Evolutionary conservation across 768 basidiomycete species (phyloP), one percentile per base, ranked within the genome.

Genomic region (Mycena alexandri): DNA sequence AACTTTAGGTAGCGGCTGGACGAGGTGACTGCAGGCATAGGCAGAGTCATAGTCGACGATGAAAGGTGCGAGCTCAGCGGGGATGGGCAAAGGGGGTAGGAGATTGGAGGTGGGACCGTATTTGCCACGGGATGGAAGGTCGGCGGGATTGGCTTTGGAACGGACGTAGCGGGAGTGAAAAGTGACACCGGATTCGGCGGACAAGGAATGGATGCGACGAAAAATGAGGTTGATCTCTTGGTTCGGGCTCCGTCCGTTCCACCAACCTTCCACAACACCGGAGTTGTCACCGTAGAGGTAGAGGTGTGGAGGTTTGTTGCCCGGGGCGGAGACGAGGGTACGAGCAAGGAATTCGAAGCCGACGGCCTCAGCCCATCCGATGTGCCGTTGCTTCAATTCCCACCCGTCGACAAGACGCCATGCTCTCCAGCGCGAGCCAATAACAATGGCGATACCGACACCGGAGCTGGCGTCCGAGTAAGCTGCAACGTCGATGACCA

Each of bases 321-420:
- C 21, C 38, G 19, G 19, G 2, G 71, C 46, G n/a, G 22, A 19
- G 54, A 72, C 22, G 57, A 77, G 54, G 9, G 74, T 50, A 0
- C 10, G 47, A 22, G 79, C 63, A 38, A 85, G 80, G n/a, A 85
- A 69, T 25, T 84, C 75, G 57, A 87, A 81, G 0, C 81, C 80
- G 11, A 85, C 67, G 0, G 79, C 80, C 68, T 87, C 83, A 0
- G 83, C 84, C 84, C 85, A 87, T 0, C 73, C 73, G 60, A 86
- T 87, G 61, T 86, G 81, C 0, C 77, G 21, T 0, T 68, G 48
- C n/a, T 75, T 68, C 0, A 55, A 25, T 16, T 75, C 53, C 82
- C 81, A 84, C 0, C 74, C 75, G 1, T 73, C 75, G 0, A 59
- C 0, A 21, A 78, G 71, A 0, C 21, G 21, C 75, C 74, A 78